phyloP scores from a whole-genome alignment of 2,329 filamentous ascomycete species.

The Tolypocladium paradoxum region DNA sequence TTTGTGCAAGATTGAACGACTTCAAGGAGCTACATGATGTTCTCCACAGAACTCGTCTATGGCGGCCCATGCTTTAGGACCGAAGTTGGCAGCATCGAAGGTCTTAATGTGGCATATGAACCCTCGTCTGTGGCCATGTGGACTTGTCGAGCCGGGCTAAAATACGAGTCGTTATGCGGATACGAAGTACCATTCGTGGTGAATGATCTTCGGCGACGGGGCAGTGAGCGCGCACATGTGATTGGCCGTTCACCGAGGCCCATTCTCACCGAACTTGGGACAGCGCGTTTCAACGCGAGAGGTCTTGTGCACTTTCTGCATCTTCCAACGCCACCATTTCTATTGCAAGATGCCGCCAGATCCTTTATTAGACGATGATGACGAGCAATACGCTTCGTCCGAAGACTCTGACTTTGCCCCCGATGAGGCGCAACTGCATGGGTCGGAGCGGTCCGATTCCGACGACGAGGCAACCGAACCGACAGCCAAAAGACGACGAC shows the following conservation, averaged over 20 bases:
- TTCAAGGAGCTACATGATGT: no score
- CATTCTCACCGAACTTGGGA: neutral
- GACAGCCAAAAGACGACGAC: conserved; percentile 13
- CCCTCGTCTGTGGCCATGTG: no score
- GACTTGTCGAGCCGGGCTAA: no score
- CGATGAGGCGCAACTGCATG: conserved; percentile 38
- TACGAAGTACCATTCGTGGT: no score
- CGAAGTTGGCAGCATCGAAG: no score
- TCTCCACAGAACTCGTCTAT: no score
- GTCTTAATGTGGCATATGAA: no score
- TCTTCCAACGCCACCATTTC: conserved; percentile 28
- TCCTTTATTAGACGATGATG: conserved; percentile 31
- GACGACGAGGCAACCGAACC: conserved; percentile 24
- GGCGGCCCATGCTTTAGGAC: no score
- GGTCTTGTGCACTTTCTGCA: conserved; percentile 9
- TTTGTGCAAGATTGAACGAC: no score
- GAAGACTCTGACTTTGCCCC: conserved; percentile 66
- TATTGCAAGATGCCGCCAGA: conserved; percentile 30
- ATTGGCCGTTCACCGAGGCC: neutral
- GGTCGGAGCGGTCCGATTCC: conserved; percentile 40
- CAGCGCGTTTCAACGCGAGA: neutral
- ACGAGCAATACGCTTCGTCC: conserved; percentile 55
- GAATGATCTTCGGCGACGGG: no score
- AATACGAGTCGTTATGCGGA: no score
- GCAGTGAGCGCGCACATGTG: neutral